A percentile compares a stretch with the other conserved stretches of the same genome.
phyloP scores from a whole-genome alignment of 805 yeast genomes.

The Pichia kluyveri region DNA sequence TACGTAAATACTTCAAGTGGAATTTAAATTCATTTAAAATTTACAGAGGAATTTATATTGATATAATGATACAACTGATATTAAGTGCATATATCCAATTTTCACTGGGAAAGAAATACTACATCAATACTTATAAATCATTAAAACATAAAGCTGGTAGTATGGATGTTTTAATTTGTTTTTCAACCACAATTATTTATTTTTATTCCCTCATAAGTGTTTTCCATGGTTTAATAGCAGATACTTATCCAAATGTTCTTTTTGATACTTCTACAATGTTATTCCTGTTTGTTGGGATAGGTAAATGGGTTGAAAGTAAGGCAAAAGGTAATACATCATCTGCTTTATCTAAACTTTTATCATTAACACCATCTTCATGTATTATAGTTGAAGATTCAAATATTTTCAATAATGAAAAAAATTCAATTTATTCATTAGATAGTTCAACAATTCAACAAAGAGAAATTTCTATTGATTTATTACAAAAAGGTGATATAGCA shows the following conservation, averaged over 20 bases:
- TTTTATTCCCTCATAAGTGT: slow-evolving; percentile 63
- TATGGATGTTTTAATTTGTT: slow-evolving; percentile 85
- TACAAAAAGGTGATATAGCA: slow-evolving; percentile 71
- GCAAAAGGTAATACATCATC: slow-evolving; percentile 93
- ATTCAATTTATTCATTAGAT: slow-evolving; percentile 4
- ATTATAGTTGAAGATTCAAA: slow-evolving; percentile 42
- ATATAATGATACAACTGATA: slow-evolving; percentile 50
- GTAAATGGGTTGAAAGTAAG: slow-evolving; percentile 83
- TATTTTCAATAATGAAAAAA: slow-evolving; percentile 2
- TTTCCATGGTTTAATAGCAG: slow-evolving; percentile 31
- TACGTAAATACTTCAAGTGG: slow-evolving; percentile 15
- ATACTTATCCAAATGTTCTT: slow-evolving; percentile 53
- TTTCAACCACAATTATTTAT: slow-evolving; percentile 76
- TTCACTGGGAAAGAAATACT: slow-evolving; percentile 58
- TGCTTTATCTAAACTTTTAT: slow-evolving; percentile 72
- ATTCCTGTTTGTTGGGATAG: slow-evolving; percentile 73
- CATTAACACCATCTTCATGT: slow-evolving; percentile 74
- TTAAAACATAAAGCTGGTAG: slow-evolving; percentile 64
- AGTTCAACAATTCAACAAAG: slow-evolving; percentile 28
- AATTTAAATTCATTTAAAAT: slow-evolving; percentile 10
- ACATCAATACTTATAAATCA: slow-evolving; percentile 55
- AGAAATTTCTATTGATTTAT: slow-evolving; percentile 59
- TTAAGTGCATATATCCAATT: slow-evolving; percentile 56
- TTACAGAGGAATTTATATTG: slow-evolving; percentile 53
- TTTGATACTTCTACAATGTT: slow-evolving; percentile 88